A percentile compares a stretch with the other conserved stretches of the same genome.
phyloP scores from a whole-genome alignment of 225 moss, liverwort and hornwort species.

The Bryoerythrophyllum caledonicum region DNA sequence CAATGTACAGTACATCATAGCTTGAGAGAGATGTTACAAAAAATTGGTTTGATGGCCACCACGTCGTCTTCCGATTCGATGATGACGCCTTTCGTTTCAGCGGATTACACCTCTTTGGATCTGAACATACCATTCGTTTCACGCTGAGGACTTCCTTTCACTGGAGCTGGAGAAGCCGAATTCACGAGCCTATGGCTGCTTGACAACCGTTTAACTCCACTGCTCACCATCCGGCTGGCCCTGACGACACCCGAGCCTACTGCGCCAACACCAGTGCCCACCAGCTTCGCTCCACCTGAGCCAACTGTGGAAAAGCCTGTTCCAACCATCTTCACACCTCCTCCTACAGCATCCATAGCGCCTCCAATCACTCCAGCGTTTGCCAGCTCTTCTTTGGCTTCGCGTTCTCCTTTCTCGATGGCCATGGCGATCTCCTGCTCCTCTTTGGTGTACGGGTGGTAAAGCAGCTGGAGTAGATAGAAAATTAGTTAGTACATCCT shows the following conservation, averaged over 20 bases:
- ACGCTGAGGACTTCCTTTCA: too few relatives aligned
- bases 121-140: constrained; percentile 40
- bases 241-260: constrained; percentile 58
- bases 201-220: constrained; percentile 50
- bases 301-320: constrained; percentile 46
- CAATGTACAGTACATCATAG: too few relatives aligned
- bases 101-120: constrained; percentile 39
- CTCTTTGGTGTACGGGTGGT: constrained; percentile 67
- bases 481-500: not conserved
- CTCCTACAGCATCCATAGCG: constrained; percentile 78
- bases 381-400: constrained; percentile 55
- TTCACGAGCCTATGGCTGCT: constrained; percentile 38
- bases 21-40: constrained; percentile 8
- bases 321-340: constrained; percentile 60
- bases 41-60: not conserved
- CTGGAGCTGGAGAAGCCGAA: constrained; percentile 29
- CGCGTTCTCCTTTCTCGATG: constrained; percentile 43
- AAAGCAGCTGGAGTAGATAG: constrained; percentile 54
- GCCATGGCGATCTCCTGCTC: constrained; percentile 75
- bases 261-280: constrained; percentile 58
- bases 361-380: constrained; percentile 55
- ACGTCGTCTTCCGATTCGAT: not conserved
- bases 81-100: constrained; percentile 12
- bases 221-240: constrained; percentile 60
- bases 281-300: constrained; percentile 43